These are phyloP conservation scores for Euphorbia tirucalli DNA, from an alignment of 345 rosid genomes.

Conservation along the genomic window DNA sequence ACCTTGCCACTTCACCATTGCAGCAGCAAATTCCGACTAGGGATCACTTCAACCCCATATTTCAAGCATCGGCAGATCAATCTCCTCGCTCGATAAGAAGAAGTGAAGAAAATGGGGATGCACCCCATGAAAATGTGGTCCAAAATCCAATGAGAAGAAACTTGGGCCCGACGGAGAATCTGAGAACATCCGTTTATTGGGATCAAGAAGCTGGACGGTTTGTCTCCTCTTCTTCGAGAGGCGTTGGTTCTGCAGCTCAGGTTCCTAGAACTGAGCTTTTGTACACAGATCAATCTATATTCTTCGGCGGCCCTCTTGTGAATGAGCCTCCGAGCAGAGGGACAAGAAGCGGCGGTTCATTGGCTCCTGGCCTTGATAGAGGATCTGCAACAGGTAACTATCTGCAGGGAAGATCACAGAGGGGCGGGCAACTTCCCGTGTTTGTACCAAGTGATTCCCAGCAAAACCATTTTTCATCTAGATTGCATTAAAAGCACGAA, in stretches of 20 bases:
- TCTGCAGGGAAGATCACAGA: constrained; percentile 62
- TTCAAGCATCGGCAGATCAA: constrained; percentile 52
- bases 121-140: constrained; percentile 24
- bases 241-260: constrained; percentile 32
- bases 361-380: constrained; percentile 34
- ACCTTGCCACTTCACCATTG: constrained; percentile 40
- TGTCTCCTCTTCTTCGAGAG: constrained; percentile 49
- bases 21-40: constrained; percentile 44
- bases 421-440: constrained; percentile 83
- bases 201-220: constrained; percentile 88
- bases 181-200: constrained; percentile 68
- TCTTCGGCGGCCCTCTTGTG: constrained; percentile 62
- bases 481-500: constrained; percentile 36
- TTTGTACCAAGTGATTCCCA: constrained; percentile 77
- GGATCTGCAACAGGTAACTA: constrained; percentile 43
- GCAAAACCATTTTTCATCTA: constrained; percentile 42
- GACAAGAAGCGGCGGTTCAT: constrained; percentile 30
- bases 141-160: constrained; percentile 40
- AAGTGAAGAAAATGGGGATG: constrained; percentile 33
- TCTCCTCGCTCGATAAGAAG: constrained; percentile 50
- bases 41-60: constrained; percentile 76
- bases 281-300: constrained; percentile 56
- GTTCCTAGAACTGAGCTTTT: constrained; percentile 51
- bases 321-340: constrained; percentile 45
- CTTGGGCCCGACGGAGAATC: constrained; percentile 33